Evolutionary conservation across 306 rosid species (phyloP), one percentile per base, ranked within the genome.

Genomic region (Quercus variabilis): DNA sequence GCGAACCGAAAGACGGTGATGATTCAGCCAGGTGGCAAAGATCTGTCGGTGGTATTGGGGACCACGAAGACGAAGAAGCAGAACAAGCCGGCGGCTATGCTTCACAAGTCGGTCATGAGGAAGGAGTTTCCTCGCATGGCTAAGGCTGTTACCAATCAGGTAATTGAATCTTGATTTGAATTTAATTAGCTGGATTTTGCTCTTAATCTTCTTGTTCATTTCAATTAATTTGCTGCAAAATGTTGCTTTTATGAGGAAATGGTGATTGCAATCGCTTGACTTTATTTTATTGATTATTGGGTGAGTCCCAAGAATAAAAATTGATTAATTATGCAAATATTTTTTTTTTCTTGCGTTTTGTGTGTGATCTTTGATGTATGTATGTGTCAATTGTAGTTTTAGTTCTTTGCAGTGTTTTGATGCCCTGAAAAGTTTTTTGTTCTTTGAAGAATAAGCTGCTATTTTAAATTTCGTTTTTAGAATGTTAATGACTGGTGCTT

Each of bases 1-100:
- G 97, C 99, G 23, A 93, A 96, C 93, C 89, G 87, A 88, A 96
- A 96, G 78, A 96, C 96, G 26, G 92, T 96, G 54, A 85, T 92
- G 15, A 76, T 96, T 83, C 97, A 89, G 79, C 84, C 92, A 51
- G 87, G 67, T 0, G 98, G 91, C 28, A 96, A 90, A 23, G 99
- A 91, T 76, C 97, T 76, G 19, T 76, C 90, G 33, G 93, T 96
- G 74, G 28, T 90, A 84, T 84, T 96, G 55, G 98, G 90, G 7
- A 96, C 99, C 1, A 87, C 91, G 0, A 96, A 96, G 92, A 87
- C 93, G 51, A 96, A 88, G 96, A 96, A 96, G 55, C 97, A 91
- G 78, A 96, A 86, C 89, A 91, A 91, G 68, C 99, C 99, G n/a
- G 83, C 94, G 51, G 80, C 90, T 12, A 65, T 83, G 85, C 88